phyloP scores from a whole-genome alignment of 2,329 filamentous ascomycete genomes.

The Purpureocillium takamizusanense region DNA sequence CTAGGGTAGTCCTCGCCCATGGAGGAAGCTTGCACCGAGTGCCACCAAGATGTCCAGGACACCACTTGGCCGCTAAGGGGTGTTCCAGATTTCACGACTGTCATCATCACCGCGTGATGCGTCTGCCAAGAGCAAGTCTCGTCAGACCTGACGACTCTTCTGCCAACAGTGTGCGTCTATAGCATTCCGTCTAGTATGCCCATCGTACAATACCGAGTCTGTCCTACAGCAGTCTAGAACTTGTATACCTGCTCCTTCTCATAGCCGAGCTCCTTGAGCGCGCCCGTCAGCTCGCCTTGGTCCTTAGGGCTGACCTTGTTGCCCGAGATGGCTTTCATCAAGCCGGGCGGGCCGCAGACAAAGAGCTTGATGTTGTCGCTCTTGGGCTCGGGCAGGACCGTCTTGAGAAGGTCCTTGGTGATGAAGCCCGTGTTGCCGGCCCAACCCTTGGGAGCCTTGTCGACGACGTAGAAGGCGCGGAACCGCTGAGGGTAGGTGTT shows the following conservation, averaged over 20 bases:
- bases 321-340: slow-evolving; percentile 92
- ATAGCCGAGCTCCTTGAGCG: slow-evolving; percentile 73
- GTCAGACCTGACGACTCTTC: not conserved
- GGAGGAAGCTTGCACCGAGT: too few relatives aligned
- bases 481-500: slow-evolving; percentile 94
- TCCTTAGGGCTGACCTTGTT: slow-evolving; percentile 85
- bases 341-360: slow-evolving; percentile 82
- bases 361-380: slow-evolving; percentile 91
- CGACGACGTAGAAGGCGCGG: slow-evolving; percentile 87
- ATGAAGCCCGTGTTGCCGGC: slow-evolving; percentile 69
- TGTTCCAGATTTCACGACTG: too few relatives aligned
- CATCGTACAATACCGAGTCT: not conserved
- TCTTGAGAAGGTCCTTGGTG: slow-evolving; percentile 88
- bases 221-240: slow-evolving; percentile 45
- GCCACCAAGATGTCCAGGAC: too few relatives aligned
- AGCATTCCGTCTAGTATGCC: not conserved
- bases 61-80: too few relatives aligned
- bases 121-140: too few relatives aligned
- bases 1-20: too few relatives aligned
- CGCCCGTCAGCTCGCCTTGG: slow-evolving; percentile 80
- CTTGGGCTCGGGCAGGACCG: slow-evolving; percentile 87
- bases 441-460: slow-evolving; percentile 77
- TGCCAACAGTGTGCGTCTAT: not conserved
- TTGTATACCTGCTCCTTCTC: slow-evolving; percentile 79
- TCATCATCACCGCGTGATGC: too few relatives aligned